phyloP scores from a whole-genome alignment of 352 stramenopile species.

The Phytophthora colocasiae region DNA sequence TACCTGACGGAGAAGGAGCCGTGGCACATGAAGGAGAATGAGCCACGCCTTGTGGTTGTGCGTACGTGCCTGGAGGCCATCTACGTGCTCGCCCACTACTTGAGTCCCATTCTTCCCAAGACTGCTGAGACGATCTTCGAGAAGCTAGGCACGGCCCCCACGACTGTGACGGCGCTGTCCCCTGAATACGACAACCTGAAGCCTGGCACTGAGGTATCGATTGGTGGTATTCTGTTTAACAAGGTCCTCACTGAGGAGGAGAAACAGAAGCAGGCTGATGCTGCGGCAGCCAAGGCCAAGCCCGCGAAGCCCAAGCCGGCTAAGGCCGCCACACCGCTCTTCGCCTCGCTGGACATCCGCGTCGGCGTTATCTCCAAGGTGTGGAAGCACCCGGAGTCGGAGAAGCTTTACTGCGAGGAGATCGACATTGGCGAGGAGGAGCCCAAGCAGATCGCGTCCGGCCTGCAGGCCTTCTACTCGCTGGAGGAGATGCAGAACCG shows the following conservation, averaged over 20 bases:
- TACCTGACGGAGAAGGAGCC: slow-evolving; percentile 98
- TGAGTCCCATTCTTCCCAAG: slow-evolving; percentile 94
- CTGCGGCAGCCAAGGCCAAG: slow-evolving; percentile 59
- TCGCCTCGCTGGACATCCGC: slow-evolving; percentile 81
- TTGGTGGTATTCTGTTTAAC: slow-evolving; percentile 96
- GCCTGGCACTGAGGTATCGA: slow-evolving; percentile 87
- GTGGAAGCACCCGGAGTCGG: slow-evolving; percentile 87
- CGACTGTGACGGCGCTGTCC: slow-evolving; percentile 77
- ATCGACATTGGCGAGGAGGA: slow-evolving; percentile 97
- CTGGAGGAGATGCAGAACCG: slow-evolving; percentile 95
- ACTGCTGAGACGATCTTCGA: slow-evolving; percentile 94
- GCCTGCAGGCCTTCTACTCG: slow-evolving; percentile 95
- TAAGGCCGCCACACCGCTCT: slow-evolving; percentile 69
- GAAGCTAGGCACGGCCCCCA: slow-evolving; percentile 91
- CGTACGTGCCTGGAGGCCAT: slow-evolving; percentile 97
- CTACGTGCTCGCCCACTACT: slow-evolving; percentile 96
- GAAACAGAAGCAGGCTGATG: slow-evolving; percentile 63
- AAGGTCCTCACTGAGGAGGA: slow-evolving; percentile 89
- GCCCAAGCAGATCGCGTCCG: slow-evolving; percentile 95
- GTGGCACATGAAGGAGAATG: slow-evolving; percentile 97
- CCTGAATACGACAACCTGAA: slow-evolving; percentile 93
- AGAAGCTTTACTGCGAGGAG: slow-evolving; percentile 99
- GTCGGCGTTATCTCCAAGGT: slow-evolving; percentile 84
- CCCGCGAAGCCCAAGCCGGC: slow-evolving; percentile 49
- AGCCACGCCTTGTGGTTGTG: slow-evolving; percentile 91